A percentile compares a stretch with the other conserved stretches of the same genome.
Evolutionary conservation across 257 asterid genomes (phyloP).

Genomic region (Jasminum sambac): DNA sequence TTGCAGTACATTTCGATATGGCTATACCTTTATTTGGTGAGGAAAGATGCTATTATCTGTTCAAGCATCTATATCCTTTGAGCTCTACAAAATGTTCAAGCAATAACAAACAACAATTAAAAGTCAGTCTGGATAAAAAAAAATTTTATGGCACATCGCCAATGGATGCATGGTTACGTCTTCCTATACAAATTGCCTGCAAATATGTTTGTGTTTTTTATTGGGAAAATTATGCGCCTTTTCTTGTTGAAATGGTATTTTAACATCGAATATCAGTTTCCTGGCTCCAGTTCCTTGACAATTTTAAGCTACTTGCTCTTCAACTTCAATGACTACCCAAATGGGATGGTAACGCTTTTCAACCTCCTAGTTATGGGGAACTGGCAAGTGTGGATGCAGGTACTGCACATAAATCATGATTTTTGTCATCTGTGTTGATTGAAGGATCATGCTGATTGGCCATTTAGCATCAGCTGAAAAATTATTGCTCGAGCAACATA

Average conservation of each 20-base stretch:
- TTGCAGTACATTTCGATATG: not conserved
- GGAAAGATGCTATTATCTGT: not conserved
- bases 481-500: not conserved
- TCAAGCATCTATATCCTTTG: not conserved
- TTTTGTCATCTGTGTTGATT: not conserved
- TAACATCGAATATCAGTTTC: not conserved
- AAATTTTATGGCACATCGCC: not conserved
- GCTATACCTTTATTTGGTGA: not conserved
- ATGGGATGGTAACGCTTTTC: conserved; percentile 97
- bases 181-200: not conserved
- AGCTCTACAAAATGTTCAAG: not conserved
- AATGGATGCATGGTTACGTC: not conserved
- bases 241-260: not conserved
- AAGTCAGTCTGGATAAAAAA: not conserved
- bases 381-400: conserved; percentile 99
- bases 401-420: conserved; percentile 25
- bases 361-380: conserved; percentile 93
- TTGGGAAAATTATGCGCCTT: not conserved
- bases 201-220: not conserved
- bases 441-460: not conserved
- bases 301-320: conserved; percentile 78
- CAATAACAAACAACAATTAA: not conserved
- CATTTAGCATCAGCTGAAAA: not conserved
- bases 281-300: conserved; percentile 40
- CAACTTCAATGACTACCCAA: conserved; percentile 97